Base-by-base conservation (phyloP, 768 basidiomycete genomes). In the Suillus sp. region DNA sequence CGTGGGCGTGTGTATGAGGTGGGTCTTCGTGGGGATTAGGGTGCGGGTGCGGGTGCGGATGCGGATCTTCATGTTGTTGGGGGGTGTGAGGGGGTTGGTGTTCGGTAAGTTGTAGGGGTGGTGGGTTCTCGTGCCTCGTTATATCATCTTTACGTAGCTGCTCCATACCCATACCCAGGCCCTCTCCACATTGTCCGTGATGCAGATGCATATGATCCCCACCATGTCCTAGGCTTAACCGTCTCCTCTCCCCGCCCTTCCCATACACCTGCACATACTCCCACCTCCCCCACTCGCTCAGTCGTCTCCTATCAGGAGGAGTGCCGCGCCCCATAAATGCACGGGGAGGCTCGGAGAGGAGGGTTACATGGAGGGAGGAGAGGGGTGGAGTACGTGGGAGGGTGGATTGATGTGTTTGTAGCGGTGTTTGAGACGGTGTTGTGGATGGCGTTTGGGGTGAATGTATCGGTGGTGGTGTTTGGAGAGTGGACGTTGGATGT, bases 301-400 rank as follows among this genome's bases (percentile, higher is more conserved):
- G 61, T n/a, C 74, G 69, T 18, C 63, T 68, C 50, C 70, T 69
- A 22, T 75, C 75, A 8, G 74, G 74, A 3, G 74, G 74, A 0
- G 74, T 75, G 13, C 74, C 74, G 2, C 74, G 75, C 22, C 74
- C 74, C 74, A 75, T 75, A 40, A 75, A 75, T 3, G 75, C 74
- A 32, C 75, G 74, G 1, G 72, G 71, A 1, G 73, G 74, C 48
- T 75, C 74, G 14, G 74, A 75, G 8, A 75, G 61, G 1, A 75
- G 48, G 38, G 74, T 74, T 25, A 77, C 74, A 27, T 75, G 74
- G 42, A 75, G 56, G 0, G 74, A 76, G 0, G 74, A 74, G 1
- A 75, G 74, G 2, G 63, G 51, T 11, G 62, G 62, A 20, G 62
- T 43, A 2, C 38, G 62, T 0, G 70, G 75, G 37, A 75, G 65